Conservation (phyloP, 345 rosid species). For the Acer negundo region DNA sequence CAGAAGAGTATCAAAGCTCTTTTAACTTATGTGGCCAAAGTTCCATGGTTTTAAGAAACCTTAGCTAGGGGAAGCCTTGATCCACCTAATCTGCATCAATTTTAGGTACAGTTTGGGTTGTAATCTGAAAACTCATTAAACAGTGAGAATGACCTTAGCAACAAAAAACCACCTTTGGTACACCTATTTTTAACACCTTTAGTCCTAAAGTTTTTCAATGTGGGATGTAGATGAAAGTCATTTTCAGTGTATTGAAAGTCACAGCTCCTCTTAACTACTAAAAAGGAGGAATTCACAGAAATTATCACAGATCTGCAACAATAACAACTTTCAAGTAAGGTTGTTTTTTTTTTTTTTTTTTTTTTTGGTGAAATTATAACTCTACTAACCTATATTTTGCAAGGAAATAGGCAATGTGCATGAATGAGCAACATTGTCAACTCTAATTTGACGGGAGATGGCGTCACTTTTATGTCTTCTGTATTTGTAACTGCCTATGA, state of each 20-base stretch:
- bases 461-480: not conserved
- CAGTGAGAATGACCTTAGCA: not conserved
- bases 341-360: not conserved
- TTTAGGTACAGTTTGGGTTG: not conserved
- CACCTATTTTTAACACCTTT: not conserved
- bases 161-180: conserved; percentile 1
- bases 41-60: not conserved
- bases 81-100: not conserved
- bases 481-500: not conserved
- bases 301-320: not conserved
- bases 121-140: not conserved
- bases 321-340: not conserved
- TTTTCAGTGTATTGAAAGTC: not conserved
- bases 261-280: not conserved
- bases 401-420: not conserved
- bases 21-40: no score
- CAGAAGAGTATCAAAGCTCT: not conserved
- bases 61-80: not conserved
- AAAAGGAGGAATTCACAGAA: not conserved
- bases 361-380: not conserved
- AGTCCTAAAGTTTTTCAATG: not conserved
- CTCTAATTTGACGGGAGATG: not conserved
- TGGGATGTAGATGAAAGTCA: conserved; percentile 9
- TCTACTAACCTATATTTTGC: not conserved
- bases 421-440: not conserved